phyloP scores from a whole-genome alignment of 202 grass and related monocot species.

The Carex arenaria region DNA sequence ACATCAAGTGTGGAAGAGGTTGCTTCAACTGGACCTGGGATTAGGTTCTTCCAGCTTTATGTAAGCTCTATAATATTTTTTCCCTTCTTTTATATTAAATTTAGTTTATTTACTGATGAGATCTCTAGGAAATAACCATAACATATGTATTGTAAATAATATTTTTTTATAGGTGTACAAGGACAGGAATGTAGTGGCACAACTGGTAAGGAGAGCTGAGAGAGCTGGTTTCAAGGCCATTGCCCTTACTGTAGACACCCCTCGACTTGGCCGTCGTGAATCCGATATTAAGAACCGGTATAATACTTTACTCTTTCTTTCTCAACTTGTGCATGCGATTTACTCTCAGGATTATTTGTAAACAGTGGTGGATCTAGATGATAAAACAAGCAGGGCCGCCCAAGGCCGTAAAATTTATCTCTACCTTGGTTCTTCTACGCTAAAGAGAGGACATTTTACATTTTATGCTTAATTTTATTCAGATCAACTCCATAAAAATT shows the following conservation, averaged over 20 bases:
- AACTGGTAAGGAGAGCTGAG: constrained; percentile 88
- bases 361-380: too few relatives aligned
- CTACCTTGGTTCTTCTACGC: too few relatives aligned
- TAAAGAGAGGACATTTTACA: too few relatives aligned
- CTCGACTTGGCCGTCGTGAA: constrained; percentile 87
- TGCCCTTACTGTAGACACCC: constrained; percentile 90
- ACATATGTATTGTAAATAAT: not conserved
- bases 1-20: constrained; percentile 98
- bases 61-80: constrained; percentile 26
- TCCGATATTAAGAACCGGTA: constrained; percentile 97
- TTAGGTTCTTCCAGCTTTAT: constrained; percentile 95
- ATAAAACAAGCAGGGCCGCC: too few relatives aligned
- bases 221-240: constrained; percentile 97
- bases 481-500: too few relatives aligned
- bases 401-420: too few relatives aligned
- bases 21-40: constrained; percentile 90
- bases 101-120: not conserved
- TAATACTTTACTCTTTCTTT: not conserved
- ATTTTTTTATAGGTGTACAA: constrained; percentile 66
- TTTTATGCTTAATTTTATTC: too few relatives aligned
- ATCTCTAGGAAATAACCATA: not conserved
- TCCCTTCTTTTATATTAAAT: not conserved
- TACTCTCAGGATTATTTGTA: not conserved
- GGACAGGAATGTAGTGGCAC: constrained; percentile 80
- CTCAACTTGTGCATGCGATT: not conserved